Evolutionary conservation across 768 basidiomycete genomes (phyloP).

Genomic region (Boletus rubropictus): DNA sequence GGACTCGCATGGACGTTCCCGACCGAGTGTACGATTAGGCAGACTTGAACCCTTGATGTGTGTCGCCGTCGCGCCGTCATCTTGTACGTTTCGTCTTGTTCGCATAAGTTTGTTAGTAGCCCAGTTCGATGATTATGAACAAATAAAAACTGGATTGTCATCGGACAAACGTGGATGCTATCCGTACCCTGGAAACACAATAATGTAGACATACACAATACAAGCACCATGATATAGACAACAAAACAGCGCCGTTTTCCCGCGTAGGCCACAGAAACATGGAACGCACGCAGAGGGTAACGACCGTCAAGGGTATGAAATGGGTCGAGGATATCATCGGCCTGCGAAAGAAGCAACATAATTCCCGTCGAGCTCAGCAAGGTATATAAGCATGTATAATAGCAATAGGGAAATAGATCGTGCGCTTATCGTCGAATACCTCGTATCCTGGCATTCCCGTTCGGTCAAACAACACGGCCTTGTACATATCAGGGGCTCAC

Average conservation of each 20-base stretch:
- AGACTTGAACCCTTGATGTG: background rate
- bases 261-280: slow-evolving; percentile 2
- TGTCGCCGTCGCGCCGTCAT: background rate
- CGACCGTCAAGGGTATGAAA: slow-evolving; percentile 29
- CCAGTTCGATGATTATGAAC: background rate
- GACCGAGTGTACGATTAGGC: slow-evolving; percentile 23
- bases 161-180: slow-evolving; percentile 9
- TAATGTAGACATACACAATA: slow-evolving; percentile 30
- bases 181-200: slow-evolving; percentile 19
- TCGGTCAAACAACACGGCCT: background rate
- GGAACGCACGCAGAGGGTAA: slow-evolving; percentile 19
- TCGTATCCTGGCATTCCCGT: slow-evolving; percentile 16
- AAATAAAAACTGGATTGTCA: slow-evolving; percentile 24
- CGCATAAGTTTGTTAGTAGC: background rate
- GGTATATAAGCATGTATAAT: slow-evolving; percentile 30
- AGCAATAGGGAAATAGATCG: slow-evolving; percentile 30
- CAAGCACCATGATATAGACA: slow-evolving; percentile 27
- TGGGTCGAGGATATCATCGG: slow-evolving; percentile 25
- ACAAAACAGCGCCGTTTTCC: slow-evolving; percentile 13
- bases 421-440: slow-evolving; percentile 29
- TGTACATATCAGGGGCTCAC: slow-evolving; percentile 10
- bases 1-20: background rate
- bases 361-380: slow-evolving; percentile 29
- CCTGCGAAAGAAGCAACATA: slow-evolving; percentile 27
- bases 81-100: slow-evolving; percentile 10